Percentiles rank a stretch among this genome's conserved stretches.
phyloP scores from a whole-genome alignment of 805 yeast genomes.

The Kazachstania taianensis region DNA sequence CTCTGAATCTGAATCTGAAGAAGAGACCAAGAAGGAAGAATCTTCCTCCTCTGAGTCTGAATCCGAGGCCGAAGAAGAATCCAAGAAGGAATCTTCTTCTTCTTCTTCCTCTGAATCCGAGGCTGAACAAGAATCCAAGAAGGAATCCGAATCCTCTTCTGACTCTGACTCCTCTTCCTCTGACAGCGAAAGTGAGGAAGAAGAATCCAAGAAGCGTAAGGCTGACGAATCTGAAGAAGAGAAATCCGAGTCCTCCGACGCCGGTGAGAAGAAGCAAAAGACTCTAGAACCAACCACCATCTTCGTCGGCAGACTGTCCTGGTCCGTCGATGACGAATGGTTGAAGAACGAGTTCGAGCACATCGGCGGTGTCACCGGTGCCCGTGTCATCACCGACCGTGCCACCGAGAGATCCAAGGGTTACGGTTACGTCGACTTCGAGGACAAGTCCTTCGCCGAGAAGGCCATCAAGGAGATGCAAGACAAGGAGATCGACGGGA shows the following conservation, averaged over 20 bases:
- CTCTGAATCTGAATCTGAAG: conserved; percentile 17
- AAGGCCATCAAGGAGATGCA: conserved; percentile 77
- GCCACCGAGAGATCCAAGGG: conserved; percentile 91
- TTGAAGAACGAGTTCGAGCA: conserved; percentile 76
- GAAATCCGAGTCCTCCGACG: conserved; percentile 29
- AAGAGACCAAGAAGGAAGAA: conserved; percentile 16
- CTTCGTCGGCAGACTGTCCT: conserved; percentile 94
- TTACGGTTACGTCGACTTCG: conserved; percentile 95
- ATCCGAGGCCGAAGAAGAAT: conserved; percentile 14
- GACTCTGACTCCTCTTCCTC: conserved; percentile 20
- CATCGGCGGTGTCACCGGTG: conserved; percentile 70
- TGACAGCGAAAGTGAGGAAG: conserved; percentile 10
- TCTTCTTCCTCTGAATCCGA: conserved; percentile 19
- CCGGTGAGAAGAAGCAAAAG: conserved; percentile 44
- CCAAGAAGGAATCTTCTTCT: conserved; percentile 16
- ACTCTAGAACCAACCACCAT: conserved; percentile 71
- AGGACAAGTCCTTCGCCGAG: conserved; percentile 64
- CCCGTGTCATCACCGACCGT: conserved; percentile 92
- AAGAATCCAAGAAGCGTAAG: conserved; percentile 27
- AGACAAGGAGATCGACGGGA: conserved; percentile 93
- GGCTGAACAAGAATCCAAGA: conserved; percentile 13
- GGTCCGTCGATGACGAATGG: conserved; percentile 96
- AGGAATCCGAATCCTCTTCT: conserved; percentile 16
- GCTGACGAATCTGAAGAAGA: conserved; percentile 29
- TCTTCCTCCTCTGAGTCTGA: conserved; percentile 26